These are phyloP conservation scores for Cryptosporidium ubiquitum DNA, from an alignment of 169 alveolate species.

Conservation along the genomic window DNA sequence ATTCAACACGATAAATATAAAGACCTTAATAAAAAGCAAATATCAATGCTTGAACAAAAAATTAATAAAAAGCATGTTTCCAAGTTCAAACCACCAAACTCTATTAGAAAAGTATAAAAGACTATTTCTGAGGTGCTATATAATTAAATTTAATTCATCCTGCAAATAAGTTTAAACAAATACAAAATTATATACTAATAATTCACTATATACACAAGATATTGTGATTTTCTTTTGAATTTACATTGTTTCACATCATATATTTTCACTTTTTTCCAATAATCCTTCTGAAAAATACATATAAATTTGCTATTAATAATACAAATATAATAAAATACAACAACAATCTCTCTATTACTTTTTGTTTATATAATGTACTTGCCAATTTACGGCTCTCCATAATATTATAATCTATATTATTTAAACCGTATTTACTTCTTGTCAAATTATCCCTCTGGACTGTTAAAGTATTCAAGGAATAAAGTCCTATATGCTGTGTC, in stretches of 20 bases:
- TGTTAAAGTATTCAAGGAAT: constrained; percentile 59
- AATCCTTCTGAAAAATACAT: constrained; percentile 33
- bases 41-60: constrained; percentile 26
- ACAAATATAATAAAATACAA: constrained; percentile 32
- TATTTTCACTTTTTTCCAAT: background rate
- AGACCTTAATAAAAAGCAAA: constrained; percentile 10
- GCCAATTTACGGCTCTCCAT: constrained; percentile 67
- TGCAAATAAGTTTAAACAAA: background rate
- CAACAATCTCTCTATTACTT: constrained; percentile 43
- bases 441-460: constrained; percentile 66
- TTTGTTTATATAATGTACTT: constrained; percentile 53
- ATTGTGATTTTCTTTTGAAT: background rate
- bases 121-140: background rate
- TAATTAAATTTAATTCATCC: background rate
- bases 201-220: background rate
- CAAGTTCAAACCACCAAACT: constrained; percentile 49
- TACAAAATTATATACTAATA: background rate
- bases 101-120: background rate
- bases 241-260: too few relatives aligned
- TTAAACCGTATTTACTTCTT: constrained; percentile 60
- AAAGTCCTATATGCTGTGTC: constrained; percentile 38
- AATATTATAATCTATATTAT: constrained; percentile 51
- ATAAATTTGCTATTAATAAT: constrained; percentile 48
- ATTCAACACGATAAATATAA: constrained; percentile 44
- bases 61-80: background rate